A percentile compares a stretch with the other conserved stretches of the same genome.
Conservation (phyloP, 2,329 filamentous ascomycete species). For the Aspergillus sp. region DNA sequence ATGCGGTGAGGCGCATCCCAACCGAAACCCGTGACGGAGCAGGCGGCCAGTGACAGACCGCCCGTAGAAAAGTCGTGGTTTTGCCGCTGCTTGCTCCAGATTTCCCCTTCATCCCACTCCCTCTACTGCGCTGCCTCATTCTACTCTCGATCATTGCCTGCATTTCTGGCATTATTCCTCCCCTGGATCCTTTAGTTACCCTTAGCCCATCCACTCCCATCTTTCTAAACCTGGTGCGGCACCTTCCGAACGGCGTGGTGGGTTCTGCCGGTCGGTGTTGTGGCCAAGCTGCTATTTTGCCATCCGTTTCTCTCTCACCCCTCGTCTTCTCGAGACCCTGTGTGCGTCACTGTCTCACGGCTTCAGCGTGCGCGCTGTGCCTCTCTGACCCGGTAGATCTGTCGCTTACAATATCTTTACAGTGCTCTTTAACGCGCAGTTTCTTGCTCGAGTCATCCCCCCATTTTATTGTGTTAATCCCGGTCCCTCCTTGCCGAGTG, state of each 20-base stretch:
- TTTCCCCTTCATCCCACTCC: constrained; percentile 26
- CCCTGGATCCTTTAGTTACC: not conserved
- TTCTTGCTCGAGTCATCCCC: not conserved
- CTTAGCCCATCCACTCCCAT: too few relatives aligned
- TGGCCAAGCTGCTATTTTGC: constrained; percentile 20
- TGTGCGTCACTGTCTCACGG: constrained; percentile 15
- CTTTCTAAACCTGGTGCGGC: not conserved
- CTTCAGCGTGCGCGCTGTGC: not conserved
- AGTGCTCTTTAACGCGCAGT: not conserved
- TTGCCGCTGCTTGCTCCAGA: constrained; percentile 34
- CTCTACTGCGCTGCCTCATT: constrained; percentile 10
- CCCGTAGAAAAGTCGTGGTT: constrained; percentile 33
- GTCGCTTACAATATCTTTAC: too few relatives aligned
- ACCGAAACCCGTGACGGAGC: constrained; percentile 19
- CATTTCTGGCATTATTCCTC: not conserved
- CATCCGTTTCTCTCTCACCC: constrained; percentile 16
- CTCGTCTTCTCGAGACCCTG: constrained; percentile 11
- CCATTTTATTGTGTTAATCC: constrained; percentile 8
- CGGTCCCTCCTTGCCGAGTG: constrained; percentile 15
- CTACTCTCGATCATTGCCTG: constrained; percentile 6
- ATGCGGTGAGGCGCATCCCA: constrained; percentile 40
- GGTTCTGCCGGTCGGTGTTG: constrained; percentile 10
- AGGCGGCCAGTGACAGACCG: constrained; percentile 34
- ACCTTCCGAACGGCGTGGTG: constrained; percentile 9
- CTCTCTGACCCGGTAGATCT: not conserved